Evolutionary conservation across 2,329 filamentous ascomycete genomes (phyloP).

Genomic region (Verticillium dahliae): DNA sequence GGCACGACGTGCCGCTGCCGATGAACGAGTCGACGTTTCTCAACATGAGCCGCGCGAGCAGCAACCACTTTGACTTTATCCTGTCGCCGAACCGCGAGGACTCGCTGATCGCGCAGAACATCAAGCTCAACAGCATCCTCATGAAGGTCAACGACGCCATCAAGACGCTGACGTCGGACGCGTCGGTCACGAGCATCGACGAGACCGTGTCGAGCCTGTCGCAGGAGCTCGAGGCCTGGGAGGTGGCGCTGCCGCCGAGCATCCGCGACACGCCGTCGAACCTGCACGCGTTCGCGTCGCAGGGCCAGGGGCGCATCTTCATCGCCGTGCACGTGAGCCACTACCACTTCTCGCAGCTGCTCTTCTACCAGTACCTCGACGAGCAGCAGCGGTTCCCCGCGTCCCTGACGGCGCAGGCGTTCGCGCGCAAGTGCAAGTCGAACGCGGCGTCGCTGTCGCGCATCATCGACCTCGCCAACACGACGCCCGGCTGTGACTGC

Average conservation of each 20-base stretch:
- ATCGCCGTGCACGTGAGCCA: constrained; percentile 38
- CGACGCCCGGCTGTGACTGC: constrained; percentile 28
- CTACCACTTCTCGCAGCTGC: constrained; percentile 37
- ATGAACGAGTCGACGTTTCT: constrained; percentile 28
- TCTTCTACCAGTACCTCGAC: constrained; percentile 38
- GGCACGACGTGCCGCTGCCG: constrained; percentile 21
- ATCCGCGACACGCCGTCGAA: constrained; percentile 32
- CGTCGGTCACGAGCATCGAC: constrained; percentile 17
- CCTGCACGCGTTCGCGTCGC: constrained; percentile 24
- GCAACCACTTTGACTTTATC: constrained; percentile 12
- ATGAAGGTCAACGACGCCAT: constrained; percentile 29
- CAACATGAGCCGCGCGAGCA: constrained; percentile 13
- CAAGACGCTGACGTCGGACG: constrained; percentile 11
- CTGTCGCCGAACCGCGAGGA: constrained; percentile 12
- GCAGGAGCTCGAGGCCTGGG: constrained; percentile 26
- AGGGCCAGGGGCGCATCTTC: constrained; percentile 34
- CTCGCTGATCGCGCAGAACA: constrained; percentile 15
- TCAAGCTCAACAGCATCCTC: constrained; percentile 24
- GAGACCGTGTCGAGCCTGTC: constrained; percentile 23
- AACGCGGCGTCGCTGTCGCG: constrained; percentile 30
- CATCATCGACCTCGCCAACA: constrained; percentile 30
- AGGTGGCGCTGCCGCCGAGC: constrained; percentile 22
- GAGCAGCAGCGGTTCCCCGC: constrained; percentile 16
- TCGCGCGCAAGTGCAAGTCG: constrained; percentile 30
- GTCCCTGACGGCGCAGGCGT: constrained; percentile 12